Conservation (phyloP, 371 early-diverging fungal species). For the Globomyces sp. region DNA sequence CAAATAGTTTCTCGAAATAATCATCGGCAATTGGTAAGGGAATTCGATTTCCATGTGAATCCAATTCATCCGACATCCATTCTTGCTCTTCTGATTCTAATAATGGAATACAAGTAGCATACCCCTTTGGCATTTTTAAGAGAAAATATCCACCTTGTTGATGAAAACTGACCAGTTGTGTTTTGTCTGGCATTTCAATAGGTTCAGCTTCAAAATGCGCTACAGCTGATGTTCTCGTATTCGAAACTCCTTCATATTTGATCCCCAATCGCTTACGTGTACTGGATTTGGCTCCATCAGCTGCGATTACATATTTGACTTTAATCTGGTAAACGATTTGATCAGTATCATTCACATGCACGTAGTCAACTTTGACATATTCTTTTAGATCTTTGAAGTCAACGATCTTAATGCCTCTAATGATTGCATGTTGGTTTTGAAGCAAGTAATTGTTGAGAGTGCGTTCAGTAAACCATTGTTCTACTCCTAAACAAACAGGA, state of each 20-base stretch:
- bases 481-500: background rate
- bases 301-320: constrained; percentile 5
- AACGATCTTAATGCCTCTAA: background rate
- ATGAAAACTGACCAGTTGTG: background rate
- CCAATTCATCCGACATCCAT: constrained; percentile 1
- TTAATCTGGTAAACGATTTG: background rate
- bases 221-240: background rate
- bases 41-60: background rate
- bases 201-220: background rate
- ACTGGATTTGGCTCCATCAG: constrained; percentile 5
- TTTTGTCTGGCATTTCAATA: background rate
- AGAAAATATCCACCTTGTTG: background rate
- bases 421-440: background rate
- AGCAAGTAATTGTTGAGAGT: background rate
- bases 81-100: background rate
- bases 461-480: constrained; percentile 11
- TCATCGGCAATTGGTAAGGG: background rate
- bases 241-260: background rate
- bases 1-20: background rate
- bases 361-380: background rate
- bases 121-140: background rate
- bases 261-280: constrained; percentile 1
- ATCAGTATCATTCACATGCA: background rate
- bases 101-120: background rate
- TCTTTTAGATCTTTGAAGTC: background rate